Conservation (phyloP, 2,329 filamentous ascomycete species). For the Incumbomyces lentus region DNA sequence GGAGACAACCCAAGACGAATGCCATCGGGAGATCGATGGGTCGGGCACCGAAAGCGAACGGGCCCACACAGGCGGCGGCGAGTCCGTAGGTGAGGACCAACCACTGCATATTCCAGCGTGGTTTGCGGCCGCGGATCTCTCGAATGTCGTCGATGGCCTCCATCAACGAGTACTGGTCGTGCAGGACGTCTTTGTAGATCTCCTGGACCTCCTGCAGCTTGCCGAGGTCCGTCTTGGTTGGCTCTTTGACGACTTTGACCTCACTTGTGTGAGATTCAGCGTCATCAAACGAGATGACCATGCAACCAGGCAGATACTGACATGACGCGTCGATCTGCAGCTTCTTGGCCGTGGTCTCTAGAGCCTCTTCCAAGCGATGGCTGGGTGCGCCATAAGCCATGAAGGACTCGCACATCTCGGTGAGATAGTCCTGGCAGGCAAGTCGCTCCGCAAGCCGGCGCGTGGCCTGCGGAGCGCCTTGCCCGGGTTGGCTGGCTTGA, state of each 20-base stretch:
- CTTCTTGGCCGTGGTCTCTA: constrained; percentile 80
- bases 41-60: constrained; percentile 68
- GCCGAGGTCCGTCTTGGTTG: constrained; percentile 33
- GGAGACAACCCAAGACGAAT: constrained; percentile 63
- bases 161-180: constrained; percentile 35
- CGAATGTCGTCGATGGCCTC: constrained; percentile 34
- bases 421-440: constrained; percentile 68
- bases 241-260: constrained; percentile 34
- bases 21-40: constrained; percentile 68
- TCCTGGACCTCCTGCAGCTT: constrained; percentile 34
- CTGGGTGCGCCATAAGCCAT: constrained; percentile 89
- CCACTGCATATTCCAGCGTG: constrained; percentile 43
- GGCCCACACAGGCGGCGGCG: constrained; percentile 64
- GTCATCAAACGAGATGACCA: constrained; percentile 81
- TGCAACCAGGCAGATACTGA: constrained; percentile 79
- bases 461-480: constrained; percentile 23
- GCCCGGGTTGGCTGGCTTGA: neutral
- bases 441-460: constrained; percentile 51
- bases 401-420: constrained; percentile 72
- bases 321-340: constrained; percentile 84
- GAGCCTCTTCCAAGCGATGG: constrained; percentile 79
- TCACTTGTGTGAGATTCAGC: constrained; percentile 36
- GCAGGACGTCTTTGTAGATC: constrained; percentile 38
- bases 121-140: constrained; percentile 45
- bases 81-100: constrained; percentile 61